These are phyloP conservation scores for Candida ponderosae DNA, from an alignment of 805 yeast genomes.

Conservation along the genomic window DNA sequence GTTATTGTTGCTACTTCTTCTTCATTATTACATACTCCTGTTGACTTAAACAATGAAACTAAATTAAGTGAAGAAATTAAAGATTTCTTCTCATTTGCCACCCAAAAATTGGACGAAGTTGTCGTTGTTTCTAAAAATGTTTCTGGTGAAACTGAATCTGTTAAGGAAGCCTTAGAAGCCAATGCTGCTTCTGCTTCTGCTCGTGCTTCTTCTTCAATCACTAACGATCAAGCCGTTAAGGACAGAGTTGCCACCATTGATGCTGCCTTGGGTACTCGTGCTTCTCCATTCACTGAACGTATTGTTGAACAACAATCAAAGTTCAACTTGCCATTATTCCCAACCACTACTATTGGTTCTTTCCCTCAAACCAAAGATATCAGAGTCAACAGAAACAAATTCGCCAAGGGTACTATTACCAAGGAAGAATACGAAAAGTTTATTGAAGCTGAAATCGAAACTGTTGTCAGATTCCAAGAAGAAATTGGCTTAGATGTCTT, in stretches of 20 bases:
- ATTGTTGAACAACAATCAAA: slow-evolving; percentile 77
- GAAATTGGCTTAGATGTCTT: slow-evolving; percentile 96
- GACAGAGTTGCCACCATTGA: slow-evolving; percentile 74
- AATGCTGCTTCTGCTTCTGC: slow-evolving; percentile 82
- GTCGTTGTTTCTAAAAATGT: slow-evolving; percentile 84
- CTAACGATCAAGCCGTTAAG: slow-evolving; percentile 88
- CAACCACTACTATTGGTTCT: slow-evolving; percentile 99
- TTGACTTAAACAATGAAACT: slow-evolving; percentile 86
- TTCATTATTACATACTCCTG: slow-evolving; percentile 97
- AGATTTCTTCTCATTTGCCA: slow-evolving; percentile 98
- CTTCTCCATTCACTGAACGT: slow-evolving; percentile 80
- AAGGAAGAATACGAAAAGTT: slow-evolving; percentile 93
- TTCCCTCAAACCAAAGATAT: slow-evolving; percentile 99
- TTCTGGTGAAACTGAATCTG: slow-evolving; percentile 60
- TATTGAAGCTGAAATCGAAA: slow-evolving; percentile 94
- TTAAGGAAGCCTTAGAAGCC: slow-evolving; percentile 68
- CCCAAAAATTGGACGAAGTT: slow-evolving; percentile 91
- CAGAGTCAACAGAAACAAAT: slow-evolving; percentile 97
- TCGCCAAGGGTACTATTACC: slow-evolving; percentile 92
- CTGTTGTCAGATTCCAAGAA: slow-evolving; percentile 97
- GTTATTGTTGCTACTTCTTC: slow-evolving; percentile 93
- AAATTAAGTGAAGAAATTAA: slow-evolving; percentile 87
- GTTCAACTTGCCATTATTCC: slow-evolving; percentile 96
- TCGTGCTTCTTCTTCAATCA: slow-evolving; percentile 79
- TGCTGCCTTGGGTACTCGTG: slow-evolving; percentile 75